Evolutionary conservation across 257 asterid species (phyloP).

Genomic region (Galeopsis tetrahit): DNA sequence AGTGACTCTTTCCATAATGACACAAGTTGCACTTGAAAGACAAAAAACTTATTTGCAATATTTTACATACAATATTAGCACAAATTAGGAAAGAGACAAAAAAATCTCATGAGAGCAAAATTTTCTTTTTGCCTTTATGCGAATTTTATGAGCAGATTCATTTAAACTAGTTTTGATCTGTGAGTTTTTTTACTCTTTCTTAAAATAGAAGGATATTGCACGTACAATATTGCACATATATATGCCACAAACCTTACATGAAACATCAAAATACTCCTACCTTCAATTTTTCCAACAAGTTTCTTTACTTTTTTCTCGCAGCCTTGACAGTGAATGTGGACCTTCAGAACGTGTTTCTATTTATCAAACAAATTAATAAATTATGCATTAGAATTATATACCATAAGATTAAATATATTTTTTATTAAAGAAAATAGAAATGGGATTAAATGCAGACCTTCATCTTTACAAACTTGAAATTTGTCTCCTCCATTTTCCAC

Average conservation of each 20-base stretch:
- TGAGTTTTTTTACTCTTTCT: too few relatives aligned
- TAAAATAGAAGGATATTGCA: too few relatives aligned
- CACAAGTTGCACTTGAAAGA: too few relatives aligned
- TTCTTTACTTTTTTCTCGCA: conserved; percentile 68
- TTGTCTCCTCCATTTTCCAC: conserved; percentile 32
- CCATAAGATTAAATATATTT: not conserved
- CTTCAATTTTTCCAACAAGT: conserved; percentile 58
- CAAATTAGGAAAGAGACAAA: too few relatives aligned
- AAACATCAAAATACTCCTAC: conserved; percentile 28
- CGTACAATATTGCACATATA: not conserved
- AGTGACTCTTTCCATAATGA: too few relatives aligned
- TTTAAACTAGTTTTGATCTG: too few relatives aligned
- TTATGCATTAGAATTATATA: not conserved
- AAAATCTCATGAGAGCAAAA: too few relatives aligned
- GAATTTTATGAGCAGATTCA: too few relatives aligned
- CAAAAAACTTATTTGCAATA: too few relatives aligned
- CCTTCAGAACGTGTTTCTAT: conserved; percentile 66
- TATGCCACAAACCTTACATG: not conserved
- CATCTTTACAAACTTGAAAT: conserved; percentile 30
- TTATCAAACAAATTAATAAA: not conserved
- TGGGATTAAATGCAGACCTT: conserved; percentile 18
- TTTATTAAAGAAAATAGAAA: not conserved
- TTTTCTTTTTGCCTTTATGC: too few relatives aligned
- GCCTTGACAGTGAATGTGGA: conserved; percentile 75
- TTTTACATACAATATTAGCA: too few relatives aligned